Evolutionary conservation across 2,329 filamentous ascomycete species (phyloP), one percentile per base, ranked within the genome.

Genomic region (Alternaria panax): DNA sequence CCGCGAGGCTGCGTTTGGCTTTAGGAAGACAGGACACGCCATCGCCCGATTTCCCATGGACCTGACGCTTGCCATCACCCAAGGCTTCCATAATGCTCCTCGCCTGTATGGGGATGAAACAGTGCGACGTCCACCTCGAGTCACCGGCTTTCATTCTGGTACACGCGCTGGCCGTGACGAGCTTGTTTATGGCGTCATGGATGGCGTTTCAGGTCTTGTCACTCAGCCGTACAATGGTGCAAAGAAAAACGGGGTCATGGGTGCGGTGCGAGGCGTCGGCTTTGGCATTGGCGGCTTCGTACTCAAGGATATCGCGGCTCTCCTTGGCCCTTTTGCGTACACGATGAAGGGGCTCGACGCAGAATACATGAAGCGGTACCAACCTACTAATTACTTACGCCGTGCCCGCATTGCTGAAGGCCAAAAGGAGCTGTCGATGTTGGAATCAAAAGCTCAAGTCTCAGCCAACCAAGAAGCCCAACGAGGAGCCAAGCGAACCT

Each of bases 31-130:
- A 0, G 82, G 82, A 0, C 71, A 79, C 2, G 85, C 86, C 4
- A 75, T 89, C 4, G 81, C 81, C 7, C 81, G 80, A 60, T 85
- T 86, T 0, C 89, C 89, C 0, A 84, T 89, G 64, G 84, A 89
- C 66, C 73, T 90, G 2, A 82, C 84, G 0, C 77, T 90, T 40
- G 86, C 87, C 0, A 72, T 91, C 2, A 87, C 87, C 1, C 88
- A 90, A 70, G 89, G 88, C 1, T 90, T 91, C 63, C 88, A 91
- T 72, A 91, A 91, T 64, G 88, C 87, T 0, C 89, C 89, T 1
- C 84, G 88, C 2, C 80, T 92, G 0, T 92, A 91, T 65, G 89
- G 88, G 14, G 89, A 92, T 67, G 84, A 87, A 48, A 91, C 88
- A 1, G 89, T 92, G 2, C 84, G 89, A 4, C 83, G 84, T 2